phyloP scores from a whole-genome alignment of 2,329 filamentous ascomycete genomes.

The Penicillium paneum region DNA sequence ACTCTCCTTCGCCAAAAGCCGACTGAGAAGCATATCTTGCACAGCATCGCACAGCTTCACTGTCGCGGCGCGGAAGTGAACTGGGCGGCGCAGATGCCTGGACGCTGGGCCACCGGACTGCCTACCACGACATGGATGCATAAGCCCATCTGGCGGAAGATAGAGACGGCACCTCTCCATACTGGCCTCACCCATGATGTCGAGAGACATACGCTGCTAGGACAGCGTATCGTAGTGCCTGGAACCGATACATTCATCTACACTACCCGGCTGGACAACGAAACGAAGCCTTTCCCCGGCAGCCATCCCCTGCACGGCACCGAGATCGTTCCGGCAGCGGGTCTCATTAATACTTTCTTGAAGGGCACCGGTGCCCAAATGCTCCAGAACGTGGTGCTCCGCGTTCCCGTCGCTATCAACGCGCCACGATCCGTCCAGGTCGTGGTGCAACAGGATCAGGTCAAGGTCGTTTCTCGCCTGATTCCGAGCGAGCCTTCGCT shows the following conservation, averaged over 20 bases:
- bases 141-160: constrained; percentile 5
- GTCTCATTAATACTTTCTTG: constrained; percentile 43
- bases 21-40: constrained; percentile 25
- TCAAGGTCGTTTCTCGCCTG: constrained; percentile 38
- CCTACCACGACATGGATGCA: constrained; percentile 27
- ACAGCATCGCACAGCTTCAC: constrained; percentile 30
- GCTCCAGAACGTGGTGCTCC: constrained; percentile 31
- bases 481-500: background rate
- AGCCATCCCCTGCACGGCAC: constrained; percentile 42
- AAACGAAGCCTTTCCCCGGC: constrained; percentile 43
- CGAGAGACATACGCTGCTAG: constrained; percentile 38
- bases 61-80: constrained; percentile 32
- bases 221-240: constrained; percentile 26
- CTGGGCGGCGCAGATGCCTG: constrained; percentile 21
- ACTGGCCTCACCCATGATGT: constrained; percentile 29
- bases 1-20: constrained; percentile 32
- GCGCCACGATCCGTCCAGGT: constrained; percentile 39
- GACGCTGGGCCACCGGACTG: constrained; percentile 26
- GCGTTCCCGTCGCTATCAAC: constrained; percentile 38
- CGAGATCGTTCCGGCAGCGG: constrained; percentile 46
- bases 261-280: constrained; percentile 37
- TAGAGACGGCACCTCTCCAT: constrained; percentile 3
- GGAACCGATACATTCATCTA: constrained; percentile 32
- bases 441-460: constrained; percentile 28
- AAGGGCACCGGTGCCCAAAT: constrained; percentile 30